These are phyloP conservation scores for Rosa chinensis DNA, from an alignment of 306 rosid genomes.

Conservation along the genomic window DNA sequence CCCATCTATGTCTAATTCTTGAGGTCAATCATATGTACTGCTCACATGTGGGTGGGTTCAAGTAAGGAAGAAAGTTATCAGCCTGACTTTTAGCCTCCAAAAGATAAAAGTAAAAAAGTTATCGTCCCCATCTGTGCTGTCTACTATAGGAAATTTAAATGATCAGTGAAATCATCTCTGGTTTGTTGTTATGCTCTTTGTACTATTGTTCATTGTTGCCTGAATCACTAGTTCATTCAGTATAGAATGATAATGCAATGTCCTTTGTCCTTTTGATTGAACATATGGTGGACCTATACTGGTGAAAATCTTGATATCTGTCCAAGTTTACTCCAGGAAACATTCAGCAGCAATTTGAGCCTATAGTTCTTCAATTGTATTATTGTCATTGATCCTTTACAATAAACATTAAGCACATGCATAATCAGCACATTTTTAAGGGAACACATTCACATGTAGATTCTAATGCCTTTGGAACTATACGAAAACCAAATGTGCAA, in stretches of 20 bases:
- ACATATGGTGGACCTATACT: neutral
- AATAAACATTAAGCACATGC: neutral
- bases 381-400: neutral
- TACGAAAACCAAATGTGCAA: neutral
- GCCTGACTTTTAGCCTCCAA: neutral
- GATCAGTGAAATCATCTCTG: neutral
- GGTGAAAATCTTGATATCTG: neutral
- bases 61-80: neutral
- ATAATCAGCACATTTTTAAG: neutral
- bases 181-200: neutral
- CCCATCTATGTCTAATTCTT: no score
- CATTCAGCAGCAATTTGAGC: neutral
- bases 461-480: neutral
- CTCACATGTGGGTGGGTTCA: neutral
- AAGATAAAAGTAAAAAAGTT: neutral
- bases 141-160: neutral
- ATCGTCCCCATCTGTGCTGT: neutral
- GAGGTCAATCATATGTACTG: no score
- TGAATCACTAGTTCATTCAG: neutral
- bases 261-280: neutral
- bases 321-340: slow-evolving; percentile 1
- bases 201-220: neutral
- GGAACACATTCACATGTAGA: neutral
- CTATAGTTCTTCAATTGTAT: neutral
- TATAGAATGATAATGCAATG: neutral